Evolutionary conservation across 768 basidiomycete genomes (phyloP).

Genomic region (Mycena amicta): DNA sequence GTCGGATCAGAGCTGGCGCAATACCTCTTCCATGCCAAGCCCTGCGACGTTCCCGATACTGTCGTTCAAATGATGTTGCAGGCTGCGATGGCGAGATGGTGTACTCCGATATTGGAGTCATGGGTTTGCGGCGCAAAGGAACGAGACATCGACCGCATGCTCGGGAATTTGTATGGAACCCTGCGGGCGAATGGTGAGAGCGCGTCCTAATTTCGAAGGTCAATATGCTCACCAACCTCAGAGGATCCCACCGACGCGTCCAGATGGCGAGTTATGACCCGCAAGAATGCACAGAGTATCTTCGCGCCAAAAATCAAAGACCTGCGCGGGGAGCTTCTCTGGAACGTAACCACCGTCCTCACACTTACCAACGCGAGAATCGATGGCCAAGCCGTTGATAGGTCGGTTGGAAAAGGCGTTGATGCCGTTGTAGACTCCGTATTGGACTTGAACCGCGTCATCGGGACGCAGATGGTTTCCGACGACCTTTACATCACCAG

Average conservation of each 20-base stretch:
- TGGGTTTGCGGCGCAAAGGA: neutral
- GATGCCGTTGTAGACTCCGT: neutral
- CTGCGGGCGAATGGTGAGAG: neutral
- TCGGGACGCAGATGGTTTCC: slow-evolving; percentile 8
- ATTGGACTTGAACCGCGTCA: slow-evolving; percentile 8
- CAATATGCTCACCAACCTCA: neutral
- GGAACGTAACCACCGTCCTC: neutral
- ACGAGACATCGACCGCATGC: neutral
- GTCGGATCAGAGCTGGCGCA: neutral
- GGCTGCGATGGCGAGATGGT: neutral
- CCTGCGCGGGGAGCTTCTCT: neutral
- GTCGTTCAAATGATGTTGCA: neutral
- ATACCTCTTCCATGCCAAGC: neutral
- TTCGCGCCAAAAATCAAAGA: neutral
- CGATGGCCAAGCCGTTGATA: neutral
- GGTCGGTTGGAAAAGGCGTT: slow-evolving; percentile 3
- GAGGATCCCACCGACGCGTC: neutral
- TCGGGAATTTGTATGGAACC: neutral
- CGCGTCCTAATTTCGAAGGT: neutral
- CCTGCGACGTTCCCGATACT: neutral
- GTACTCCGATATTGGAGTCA: neutral
- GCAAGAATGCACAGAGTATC: neutral
- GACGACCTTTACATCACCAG: slow-evolving; percentile 10
- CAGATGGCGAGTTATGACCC: neutral
- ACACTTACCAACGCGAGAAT: neutral